phyloP scores from a whole-genome alignment of 257 asterid species.

The Penstemon barbatus region DNA sequence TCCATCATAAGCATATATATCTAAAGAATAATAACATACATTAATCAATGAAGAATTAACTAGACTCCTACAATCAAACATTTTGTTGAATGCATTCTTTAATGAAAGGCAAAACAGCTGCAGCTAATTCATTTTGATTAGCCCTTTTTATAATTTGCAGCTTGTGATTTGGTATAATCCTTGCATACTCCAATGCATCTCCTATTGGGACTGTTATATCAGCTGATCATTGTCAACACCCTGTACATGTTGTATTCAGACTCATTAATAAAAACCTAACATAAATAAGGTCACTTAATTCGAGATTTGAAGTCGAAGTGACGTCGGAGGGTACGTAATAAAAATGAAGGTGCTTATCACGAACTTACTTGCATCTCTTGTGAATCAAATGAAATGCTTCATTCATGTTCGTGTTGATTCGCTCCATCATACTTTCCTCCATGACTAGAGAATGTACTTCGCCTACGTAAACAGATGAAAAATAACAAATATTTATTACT shows the following conservation, averaged over 20 bases:
- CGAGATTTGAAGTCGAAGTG: conserved; percentile 24
- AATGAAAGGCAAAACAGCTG: conserved; percentile 45
- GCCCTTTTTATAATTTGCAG: conserved; percentile 55
- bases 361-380: conserved; percentile 51
- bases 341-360: background rate
- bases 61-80: too few relatives aligned
- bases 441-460: conserved; percentile 46
- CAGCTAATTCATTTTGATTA: conserved; percentile 46
- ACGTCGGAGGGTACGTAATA: background rate
- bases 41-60: too few relatives aligned
- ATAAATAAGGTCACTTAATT: too few relatives aligned
- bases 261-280: too few relatives aligned
- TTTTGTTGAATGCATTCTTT: conserved; percentile 37
- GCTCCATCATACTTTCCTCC: conserved; percentile 49
- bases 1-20: too few relatives aligned
- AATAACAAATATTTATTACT: too few relatives aligned
- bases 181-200: too few relatives aligned
- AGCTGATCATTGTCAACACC: too few relatives aligned
- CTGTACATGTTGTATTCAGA: too few relatives aligned
- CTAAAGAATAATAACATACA: too few relatives aligned
- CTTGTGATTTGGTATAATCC: conserved; percentile 23
- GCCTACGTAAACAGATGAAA: conserved; percentile 33
- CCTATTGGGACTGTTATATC: too few relatives aligned
- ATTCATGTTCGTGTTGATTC: conserved; percentile 44
- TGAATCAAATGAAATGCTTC: conserved; percentile 55